Conservation (phyloP, 306 rosid species). For the Corylus americana region DNA sequence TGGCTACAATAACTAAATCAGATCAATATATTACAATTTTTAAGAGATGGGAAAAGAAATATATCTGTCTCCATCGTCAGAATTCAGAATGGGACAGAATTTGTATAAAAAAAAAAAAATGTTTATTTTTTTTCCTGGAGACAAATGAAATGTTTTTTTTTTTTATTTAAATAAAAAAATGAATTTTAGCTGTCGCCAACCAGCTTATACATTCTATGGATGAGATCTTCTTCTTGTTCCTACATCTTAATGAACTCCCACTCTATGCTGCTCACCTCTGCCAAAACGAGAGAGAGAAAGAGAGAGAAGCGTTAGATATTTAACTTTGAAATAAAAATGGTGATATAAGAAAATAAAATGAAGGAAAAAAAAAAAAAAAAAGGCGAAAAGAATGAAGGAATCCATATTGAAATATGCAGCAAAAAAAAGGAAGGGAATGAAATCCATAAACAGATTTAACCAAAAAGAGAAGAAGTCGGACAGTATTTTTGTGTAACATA, state of each 20-base stretch:
- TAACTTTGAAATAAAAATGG: neutral
- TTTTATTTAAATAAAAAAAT: neutral
- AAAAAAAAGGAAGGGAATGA: neutral
- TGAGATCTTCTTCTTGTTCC: slow-evolving; percentile 61
- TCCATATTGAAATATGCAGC: neutral
- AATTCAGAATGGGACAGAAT: neutral
- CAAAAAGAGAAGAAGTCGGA: neutral
- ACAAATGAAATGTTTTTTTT: neutral
- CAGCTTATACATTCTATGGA: slow-evolving; percentile 55
- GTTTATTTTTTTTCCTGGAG: neutral
- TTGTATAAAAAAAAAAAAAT: neutral
- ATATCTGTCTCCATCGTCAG: too few species aligned
- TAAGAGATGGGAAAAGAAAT: too few species aligned
- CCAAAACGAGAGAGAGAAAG: slow-evolving; percentile 1
- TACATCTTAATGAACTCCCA: slow-evolving; percentile 59
- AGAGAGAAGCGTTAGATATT: neutral
- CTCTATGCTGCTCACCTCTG: slow-evolving; percentile 62
- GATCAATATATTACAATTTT: too few species aligned
- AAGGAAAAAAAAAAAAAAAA: neutral
- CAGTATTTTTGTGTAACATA: neutral
- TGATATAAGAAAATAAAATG: neutral
- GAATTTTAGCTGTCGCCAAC: slow-evolving; percentile 54
- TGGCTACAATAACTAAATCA: too few species aligned
- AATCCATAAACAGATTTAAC: neutral
- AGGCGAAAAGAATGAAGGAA: neutral